A percentile compares a stretch with the other conserved stretches of the same genome.
Evolutionary conservation across 805 yeast genomes (phyloP).

Genomic region (Pichia phayaonensis): DNA sequence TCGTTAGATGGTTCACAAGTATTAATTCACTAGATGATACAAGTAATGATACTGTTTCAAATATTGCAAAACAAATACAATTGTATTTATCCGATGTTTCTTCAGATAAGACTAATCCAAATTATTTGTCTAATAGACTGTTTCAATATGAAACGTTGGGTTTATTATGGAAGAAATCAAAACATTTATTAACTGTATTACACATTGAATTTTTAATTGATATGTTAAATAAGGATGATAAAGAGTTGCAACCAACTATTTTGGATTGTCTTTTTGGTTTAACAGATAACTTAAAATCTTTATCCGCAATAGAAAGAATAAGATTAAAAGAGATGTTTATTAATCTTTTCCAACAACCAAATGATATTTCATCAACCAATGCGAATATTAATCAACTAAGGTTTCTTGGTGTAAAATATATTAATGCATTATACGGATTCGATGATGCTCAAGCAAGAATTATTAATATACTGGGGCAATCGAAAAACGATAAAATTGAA

Average conservation of each 20-base stretch:
- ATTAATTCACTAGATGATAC: slow-evolving; percentile 12
- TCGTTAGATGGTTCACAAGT: slow-evolving; percentile 53
- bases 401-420: slow-evolving; percentile 56
- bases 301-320: slow-evolving; percentile 33
- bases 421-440: slow-evolving; percentile 59
- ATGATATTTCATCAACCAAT: slow-evolving; percentile 12
- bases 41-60: slow-evolving; percentile 29
- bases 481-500: slow-evolving; percentile 51
- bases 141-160: slow-evolving; percentile 77
- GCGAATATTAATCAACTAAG: slow-evolving; percentile 33
- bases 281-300: slow-evolving; percentile 37
- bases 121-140: slow-evolving; percentile 40
- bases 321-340: slow-evolving; percentile 34
- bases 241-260: slow-evolving; percentile 57
- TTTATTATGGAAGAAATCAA: slow-evolving; percentile 43
- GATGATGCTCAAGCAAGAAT: slow-evolving; percentile 59
- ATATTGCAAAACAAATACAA: slow-evolving; percentile 46
- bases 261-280: slow-evolving; percentile 64
- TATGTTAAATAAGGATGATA: slow-evolving; percentile 55
- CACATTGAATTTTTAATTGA: slow-evolving; percentile 62
- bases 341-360: slow-evolving; percentile 20
- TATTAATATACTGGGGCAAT: slow-evolving; percentile 56
- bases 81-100: slow-evolving; percentile 31
- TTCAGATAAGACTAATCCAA: slow-evolving; percentile 29
- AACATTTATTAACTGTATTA: slow-evolving; percentile 38